Base-by-base conservation (phyloP, 305 asterid species). In the Striga hermonthica region DNA sequence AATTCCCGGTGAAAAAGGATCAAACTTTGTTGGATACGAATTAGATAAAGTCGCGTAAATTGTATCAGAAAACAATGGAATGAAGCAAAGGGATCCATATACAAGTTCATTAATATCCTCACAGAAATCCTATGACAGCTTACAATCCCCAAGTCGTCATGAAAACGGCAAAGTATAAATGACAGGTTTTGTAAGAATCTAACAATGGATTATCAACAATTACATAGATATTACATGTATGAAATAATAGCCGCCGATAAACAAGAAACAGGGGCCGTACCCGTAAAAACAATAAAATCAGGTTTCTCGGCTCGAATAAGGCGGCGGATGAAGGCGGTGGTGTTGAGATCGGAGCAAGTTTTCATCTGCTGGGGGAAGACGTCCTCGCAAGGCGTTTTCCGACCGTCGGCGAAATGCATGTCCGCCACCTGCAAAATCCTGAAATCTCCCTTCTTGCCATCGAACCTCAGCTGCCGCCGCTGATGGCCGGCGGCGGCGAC, bases 391-490 rank as follows among this genome's bases (percentile, higher is more conserved):
- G 78, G 79, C 9, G 98, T 89, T 0, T 12, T 70, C 66, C 78
- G 78, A 8, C 98, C 98, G 72, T 85, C 70, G 64, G 80, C 98
- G 50, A 31, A 92, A 79, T 92, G 98, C 97, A 92, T 92, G 69
- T 92, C 98, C 15, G 98, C 97, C 63, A 92, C 97, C 73, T 92
- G 98, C 31, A 92, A 80, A 69, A 92, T 87, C 81, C 81, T 86
- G 66, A 92, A 89, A 60, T 87, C 91, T 5, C 96, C 97, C 39
- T 74, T 80, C 60, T 68, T 71, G 1, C 65, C 73, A 70, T 82
- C 82, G 71, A 92, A 92, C 48, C 84, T 81, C 73, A 92, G 81
- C 83, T 72, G 79, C 47, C 68, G 75, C 64, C 57, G 59, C 31
- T 28, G 62, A 22, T 8, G 57, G 35, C 57, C 69, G 53, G 64